Evolutionary conservation across 441 rosid genomes (phyloP).

Genomic region (Arabidopsis hybrid): DNA sequence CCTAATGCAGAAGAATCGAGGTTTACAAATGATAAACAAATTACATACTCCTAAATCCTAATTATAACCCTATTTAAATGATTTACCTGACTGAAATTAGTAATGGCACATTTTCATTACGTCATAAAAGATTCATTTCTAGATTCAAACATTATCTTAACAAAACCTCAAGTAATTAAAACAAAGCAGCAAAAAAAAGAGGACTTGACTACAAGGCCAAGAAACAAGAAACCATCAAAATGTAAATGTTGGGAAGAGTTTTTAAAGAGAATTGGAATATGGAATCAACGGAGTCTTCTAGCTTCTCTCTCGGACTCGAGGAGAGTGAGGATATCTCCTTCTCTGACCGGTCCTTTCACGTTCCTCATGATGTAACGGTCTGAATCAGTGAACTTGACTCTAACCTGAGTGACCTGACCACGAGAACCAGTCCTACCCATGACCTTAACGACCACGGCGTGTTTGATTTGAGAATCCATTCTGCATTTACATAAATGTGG

Average conservation of each 20-base stretch:
- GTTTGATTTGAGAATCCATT: slow-evolving; percentile 81
- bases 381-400: slow-evolving; percentile 82
- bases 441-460: slow-evolving; percentile 80
- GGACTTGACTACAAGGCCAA: not conserved
- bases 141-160: slow-evolving; percentile 23
- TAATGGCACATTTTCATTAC: not conserved
- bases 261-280: not conserved
- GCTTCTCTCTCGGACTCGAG: slow-evolving; percentile 95
- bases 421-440: slow-evolving; percentile 88
- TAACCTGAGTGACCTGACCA: slow-evolving; percentile 88
- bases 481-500: slow-evolving; percentile 36
- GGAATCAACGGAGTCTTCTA: slow-evolving; percentile 81
- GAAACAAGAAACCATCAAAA: slow-evolving; percentile 24
- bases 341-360: slow-evolving; percentile 89
- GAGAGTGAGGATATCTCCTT: slow-evolving; percentile 82
- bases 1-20: too few relatives aligned
- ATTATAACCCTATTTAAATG: not conserved
- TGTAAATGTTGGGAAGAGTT: slow-evolving; percentile 13
- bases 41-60: too few relatives aligned
- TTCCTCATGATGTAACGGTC: slow-evolving; percentile 92
- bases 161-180: slow-evolving; percentile 19
- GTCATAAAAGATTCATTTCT: slow-evolving; percentile 9
- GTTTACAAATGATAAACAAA: too few relatives aligned
- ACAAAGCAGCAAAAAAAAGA: not conserved
- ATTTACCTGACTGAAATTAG: not conserved